phyloP scores from a whole-genome alignment of 2,329 filamentous ascomycete genomes.

The Raffaelea arxii region DNA sequence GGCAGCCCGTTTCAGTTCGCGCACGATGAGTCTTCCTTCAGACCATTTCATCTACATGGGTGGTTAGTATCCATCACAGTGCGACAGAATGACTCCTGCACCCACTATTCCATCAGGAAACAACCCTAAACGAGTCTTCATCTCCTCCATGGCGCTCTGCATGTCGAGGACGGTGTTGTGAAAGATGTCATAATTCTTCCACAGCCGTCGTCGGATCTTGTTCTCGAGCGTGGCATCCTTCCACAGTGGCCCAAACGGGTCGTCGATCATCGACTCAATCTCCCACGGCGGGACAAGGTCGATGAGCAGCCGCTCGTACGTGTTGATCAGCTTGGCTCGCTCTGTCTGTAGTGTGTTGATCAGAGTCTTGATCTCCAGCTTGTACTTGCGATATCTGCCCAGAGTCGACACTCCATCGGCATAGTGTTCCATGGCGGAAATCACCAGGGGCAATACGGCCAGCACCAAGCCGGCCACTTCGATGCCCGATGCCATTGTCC shows the following conservation, averaged over 20 bases:
- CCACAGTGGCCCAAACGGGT: constrained; percentile 21
- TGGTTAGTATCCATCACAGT: background rate
- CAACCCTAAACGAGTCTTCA: constrained; percentile 9
- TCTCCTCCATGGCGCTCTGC: constrained; percentile 11
- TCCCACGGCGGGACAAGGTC: constrained; percentile 14
- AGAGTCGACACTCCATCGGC: too few species aligned
- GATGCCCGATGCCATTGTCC: too few species aligned
- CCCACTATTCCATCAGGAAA: background rate
- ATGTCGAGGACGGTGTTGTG: constrained; percentile 16
- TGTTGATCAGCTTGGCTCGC: constrained; percentile 17
- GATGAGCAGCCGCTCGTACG: constrained; percentile 19
- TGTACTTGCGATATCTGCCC: too few species aligned
- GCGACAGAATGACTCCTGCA: background rate
- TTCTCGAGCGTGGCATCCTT: constrained; percentile 8
- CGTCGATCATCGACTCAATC: constrained; percentile 19
- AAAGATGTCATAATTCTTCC: constrained; percentile 15
- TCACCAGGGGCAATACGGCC: too few species aligned
- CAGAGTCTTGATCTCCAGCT: too few species aligned
- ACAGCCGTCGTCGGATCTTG: constrained; percentile 16
- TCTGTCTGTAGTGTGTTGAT: constrained; percentile 17
- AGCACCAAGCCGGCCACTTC: too few species aligned
- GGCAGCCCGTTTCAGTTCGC: constrained; percentile 6
- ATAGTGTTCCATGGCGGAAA: too few species aligned
- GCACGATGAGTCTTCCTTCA: background rate
- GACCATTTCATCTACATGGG: background rate